A percentile compares a stretch with the other conserved stretches of the same genome.
Evolutionary conservation across 768 basidiomycete species (phyloP).

Genomic region (Saitozyma podzolica): DNA sequence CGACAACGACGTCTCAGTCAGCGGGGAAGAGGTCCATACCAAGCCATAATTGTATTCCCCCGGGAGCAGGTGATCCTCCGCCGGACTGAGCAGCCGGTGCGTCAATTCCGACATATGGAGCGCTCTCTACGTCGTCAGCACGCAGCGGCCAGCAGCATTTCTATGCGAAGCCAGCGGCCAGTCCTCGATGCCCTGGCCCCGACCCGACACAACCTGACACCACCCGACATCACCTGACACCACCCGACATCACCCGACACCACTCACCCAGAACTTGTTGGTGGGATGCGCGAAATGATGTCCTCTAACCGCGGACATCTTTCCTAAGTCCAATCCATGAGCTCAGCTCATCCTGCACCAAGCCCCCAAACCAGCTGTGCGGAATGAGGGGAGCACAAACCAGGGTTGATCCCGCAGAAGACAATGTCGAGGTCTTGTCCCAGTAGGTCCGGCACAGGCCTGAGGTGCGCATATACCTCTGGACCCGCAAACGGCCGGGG

Average conservation of each 20-base stretch:
- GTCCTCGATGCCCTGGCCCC: too few relatives aligned
- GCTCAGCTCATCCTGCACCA: not conserved
- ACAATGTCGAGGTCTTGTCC: constrained; percentile 57
- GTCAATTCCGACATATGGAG: constrained; percentile 69
- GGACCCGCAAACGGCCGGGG: constrained; percentile 59
- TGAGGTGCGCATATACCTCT: constrained; percentile 60
- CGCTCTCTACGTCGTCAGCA: constrained; percentile 53
- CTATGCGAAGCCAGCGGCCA: too few relatives aligned
- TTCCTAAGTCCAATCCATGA: constrained; percentile 54
- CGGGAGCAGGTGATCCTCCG: constrained; percentile 66
- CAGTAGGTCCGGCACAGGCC: constrained; percentile 61
- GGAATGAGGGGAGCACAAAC: constrained; percentile 1
- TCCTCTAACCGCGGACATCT: constrained; percentile 66
- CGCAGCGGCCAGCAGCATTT: not conserved
- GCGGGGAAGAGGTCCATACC: constrained; percentile 55
- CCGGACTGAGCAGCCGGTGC: constrained; percentile 57
- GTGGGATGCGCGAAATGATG: constrained; percentile 78
- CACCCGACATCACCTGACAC: constrained; percentile 6
- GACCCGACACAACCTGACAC: not conserved
- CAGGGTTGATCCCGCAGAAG: constrained; percentile 14
- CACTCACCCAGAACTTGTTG: constrained; percentile 72
- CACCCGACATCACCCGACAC: not conserved
- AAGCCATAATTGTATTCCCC: constrained; percentile 65
- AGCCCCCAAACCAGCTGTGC: not conserved
- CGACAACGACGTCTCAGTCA: not conserved